A percentile compares a stretch with the other conserved stretches of the same genome.
Conservation (phyloP, 2,329 filamentous ascomycete species). For the Phialophora macrospora region DNA sequence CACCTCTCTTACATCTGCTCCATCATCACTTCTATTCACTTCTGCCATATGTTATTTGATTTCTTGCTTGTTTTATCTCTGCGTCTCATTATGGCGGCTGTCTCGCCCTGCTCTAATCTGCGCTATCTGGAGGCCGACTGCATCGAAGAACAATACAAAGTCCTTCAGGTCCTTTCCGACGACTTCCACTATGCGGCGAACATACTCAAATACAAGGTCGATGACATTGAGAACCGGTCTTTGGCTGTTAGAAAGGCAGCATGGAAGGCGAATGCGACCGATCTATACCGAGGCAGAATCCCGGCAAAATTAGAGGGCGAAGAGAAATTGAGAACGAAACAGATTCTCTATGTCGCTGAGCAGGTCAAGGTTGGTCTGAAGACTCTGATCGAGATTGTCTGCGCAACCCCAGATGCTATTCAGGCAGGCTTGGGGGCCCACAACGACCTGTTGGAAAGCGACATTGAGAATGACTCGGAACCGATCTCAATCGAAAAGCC, state of each 20-base stretch:
- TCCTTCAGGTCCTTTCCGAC: slow-evolving; percentile 12
- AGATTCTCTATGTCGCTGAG: slow-evolving; percentile 12
- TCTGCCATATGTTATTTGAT: not conserved
- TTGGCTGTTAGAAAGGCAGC: slow-evolving; percentile 18
- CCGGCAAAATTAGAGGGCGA: not conserved
- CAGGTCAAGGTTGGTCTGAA: slow-evolving; percentile 19
- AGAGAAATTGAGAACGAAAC: not conserved
- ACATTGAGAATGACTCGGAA: not conserved
- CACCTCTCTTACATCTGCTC: not conserved
- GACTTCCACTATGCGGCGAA: slow-evolving; percentile 18
- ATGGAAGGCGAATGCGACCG: slow-evolving; percentile 8
- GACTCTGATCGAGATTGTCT: slow-evolving; percentile 12
- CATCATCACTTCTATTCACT: not conserved
- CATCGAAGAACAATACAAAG: slow-evolving; percentile 16
- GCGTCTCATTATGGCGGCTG: slow-evolving; percentile 18
- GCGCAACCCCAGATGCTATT: not conserved
- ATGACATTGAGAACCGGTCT: slow-evolving; percentile 18
- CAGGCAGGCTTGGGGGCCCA: not conserved
- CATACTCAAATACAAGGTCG: slow-evolving; percentile 15
- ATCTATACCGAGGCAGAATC: not conserved
- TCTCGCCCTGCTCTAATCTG: not conserved
- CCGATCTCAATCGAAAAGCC: not conserved
- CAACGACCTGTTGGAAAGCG: not conserved
- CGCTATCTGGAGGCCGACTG: slow-evolving; percentile 22
- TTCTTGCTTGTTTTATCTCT: not conserved